Conservation (phyloP, 495 filamentous ascomycete species). For the Lasiosphaeria ovina region DNA sequence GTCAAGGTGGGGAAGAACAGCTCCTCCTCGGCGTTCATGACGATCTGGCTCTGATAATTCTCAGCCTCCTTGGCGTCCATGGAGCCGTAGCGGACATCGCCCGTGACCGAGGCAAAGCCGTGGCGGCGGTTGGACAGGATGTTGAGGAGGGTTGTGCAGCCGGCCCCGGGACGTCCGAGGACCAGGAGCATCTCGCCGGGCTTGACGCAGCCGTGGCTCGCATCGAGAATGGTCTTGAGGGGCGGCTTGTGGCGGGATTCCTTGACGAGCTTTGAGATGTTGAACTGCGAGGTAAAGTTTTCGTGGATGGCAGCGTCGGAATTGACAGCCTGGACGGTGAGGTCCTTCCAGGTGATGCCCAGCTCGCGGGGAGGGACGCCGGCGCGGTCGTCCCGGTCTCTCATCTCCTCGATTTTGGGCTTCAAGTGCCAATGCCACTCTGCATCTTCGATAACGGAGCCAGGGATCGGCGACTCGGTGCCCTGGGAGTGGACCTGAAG, state of each 20-base stretch:
- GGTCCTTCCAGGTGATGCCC: conserved; percentile 58
- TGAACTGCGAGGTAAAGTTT: conserved; percentile 55
- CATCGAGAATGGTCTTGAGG: conserved; percentile 61
- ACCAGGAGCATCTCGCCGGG: conserved; percentile 81
- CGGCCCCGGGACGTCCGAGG: conserved; percentile 69
- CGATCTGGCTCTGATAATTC: conserved; percentile 62
- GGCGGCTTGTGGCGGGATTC: conserved; percentile 48
- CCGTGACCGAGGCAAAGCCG: conserved; percentile 65
- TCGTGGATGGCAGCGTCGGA: conserved; percentile 43
- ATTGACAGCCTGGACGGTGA: conserved; percentile 55
- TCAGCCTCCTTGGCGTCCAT: conserved; percentile 49
- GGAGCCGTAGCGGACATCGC: conserved; percentile 68
- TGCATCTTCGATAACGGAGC: too few relatives aligned
- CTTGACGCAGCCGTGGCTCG: conserved; percentile 47
- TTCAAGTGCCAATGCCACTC: conserved; percentile 40
- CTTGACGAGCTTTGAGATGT: conserved; percentile 43
- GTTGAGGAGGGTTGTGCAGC: conserved; percentile 82
- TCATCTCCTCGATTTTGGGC: conserved; percentile 42
- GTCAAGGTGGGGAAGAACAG: conserved; percentile 62
- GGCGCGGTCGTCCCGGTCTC: conserved; percentile 45
- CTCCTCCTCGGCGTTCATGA: conserved; percentile 56
- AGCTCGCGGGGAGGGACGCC: conserved; percentile 51
- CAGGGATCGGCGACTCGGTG: too few relatives aligned
- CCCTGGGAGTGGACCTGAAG: too few relatives aligned
- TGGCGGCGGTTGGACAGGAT: conserved; percentile 67